Evolutionary conservation across 306 rosid genomes (phyloP).

Genomic region (Phaseolus lunatus): DNA sequence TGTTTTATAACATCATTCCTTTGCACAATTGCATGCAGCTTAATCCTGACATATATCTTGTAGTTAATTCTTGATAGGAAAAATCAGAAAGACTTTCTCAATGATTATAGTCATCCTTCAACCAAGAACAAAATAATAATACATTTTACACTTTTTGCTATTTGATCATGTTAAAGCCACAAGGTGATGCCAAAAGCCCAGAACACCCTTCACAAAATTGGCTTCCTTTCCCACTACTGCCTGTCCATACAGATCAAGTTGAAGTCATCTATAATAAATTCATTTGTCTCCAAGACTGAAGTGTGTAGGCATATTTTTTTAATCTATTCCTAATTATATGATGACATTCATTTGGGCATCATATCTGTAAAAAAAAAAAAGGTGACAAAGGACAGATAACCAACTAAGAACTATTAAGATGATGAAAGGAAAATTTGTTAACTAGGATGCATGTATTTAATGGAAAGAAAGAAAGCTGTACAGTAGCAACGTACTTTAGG

Average conservation of each 20-base stretch:
- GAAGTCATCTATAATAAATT: neutral
- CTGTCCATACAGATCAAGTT: neutral
- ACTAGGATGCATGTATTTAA: constrained; percentile 35
- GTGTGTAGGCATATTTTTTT: neutral
- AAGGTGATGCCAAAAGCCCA: neutral
- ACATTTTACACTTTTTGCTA: neutral
- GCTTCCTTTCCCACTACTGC: neutral
- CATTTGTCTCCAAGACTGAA: constrained; percentile 1
- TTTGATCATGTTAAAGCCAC: neutral
- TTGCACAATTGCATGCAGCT: neutral
- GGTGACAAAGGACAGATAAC: constrained; percentile 12
- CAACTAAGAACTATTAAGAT: constrained; percentile 10
- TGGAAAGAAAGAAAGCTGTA: constrained; percentile 21
- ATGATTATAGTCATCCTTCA: neutral
- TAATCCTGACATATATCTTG: neutral
- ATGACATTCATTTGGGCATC: neutral
- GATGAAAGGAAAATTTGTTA: neutral
- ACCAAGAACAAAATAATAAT: neutral
- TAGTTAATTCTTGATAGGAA: neutral
- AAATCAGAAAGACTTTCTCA: neutral
- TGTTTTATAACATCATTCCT: neutral
- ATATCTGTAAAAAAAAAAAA: neutral
- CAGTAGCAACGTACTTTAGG: neutral
- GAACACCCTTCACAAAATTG: neutral
- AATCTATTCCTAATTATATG: neutral